phyloP scores from a whole-genome alignment of 306 rosid species.

The Vigna trinervia region DNA sequence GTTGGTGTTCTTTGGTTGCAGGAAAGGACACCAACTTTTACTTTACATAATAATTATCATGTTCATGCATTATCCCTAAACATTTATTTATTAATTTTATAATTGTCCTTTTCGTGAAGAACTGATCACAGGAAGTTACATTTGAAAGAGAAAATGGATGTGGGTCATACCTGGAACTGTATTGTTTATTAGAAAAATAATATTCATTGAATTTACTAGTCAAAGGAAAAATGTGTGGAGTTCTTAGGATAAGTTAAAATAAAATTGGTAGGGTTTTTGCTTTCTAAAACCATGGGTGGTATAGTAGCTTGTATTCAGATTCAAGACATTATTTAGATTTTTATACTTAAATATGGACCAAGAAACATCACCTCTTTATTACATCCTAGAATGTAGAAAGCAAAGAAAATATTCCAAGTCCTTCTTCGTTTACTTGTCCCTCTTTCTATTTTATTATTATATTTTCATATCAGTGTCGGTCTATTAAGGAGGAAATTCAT shows the following conservation, averaged over 20 bases:
- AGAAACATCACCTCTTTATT: background rate
- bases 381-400: background rate
- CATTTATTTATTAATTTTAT: background rate
- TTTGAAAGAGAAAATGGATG: slow-evolving; percentile 2
- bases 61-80: slow-evolving; percentile 40
- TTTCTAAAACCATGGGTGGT: slow-evolving; percentile 7
- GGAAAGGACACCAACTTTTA: slow-evolving; percentile 34
- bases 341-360: background rate
- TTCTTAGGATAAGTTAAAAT: background rate
- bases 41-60: slow-evolving; percentile 9
- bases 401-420: background rate
- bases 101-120: slow-evolving; percentile 20
- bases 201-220: background rate
- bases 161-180: background rate
- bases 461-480: no score
- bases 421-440: no score
- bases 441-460: no score
- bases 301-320: slow-evolving; percentile 14
- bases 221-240: background rate
- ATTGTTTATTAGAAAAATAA: background rate
- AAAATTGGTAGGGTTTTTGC: background rate
- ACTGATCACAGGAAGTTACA: slow-evolving; percentile 2
- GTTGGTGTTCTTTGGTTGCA: slow-evolving; percentile 47
- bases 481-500: no score
- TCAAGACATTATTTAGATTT: background rate